phyloP scores from a whole-genome alignment of 83 land plant species.

The Isoetes engelmannii region DNA sequence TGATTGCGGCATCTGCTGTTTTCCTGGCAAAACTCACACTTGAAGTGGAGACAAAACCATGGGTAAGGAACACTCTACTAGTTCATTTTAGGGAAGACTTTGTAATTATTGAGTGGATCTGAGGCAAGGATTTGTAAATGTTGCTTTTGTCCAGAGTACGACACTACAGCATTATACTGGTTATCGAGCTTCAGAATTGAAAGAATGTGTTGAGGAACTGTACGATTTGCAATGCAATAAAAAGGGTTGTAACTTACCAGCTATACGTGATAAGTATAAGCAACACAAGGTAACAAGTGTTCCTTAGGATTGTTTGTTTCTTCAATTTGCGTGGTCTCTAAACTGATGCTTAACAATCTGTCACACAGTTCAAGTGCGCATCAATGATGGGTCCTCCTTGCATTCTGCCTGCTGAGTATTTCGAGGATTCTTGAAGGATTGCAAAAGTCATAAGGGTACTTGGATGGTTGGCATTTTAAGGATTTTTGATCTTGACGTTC shows the following conservation, averaged over 20 bases:
- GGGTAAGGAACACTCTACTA: conserved; percentile 44
- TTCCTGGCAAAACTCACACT: conserved; percentile 72
- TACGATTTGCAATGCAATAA: conserved; percentile 50
- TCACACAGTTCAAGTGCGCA: conserved; percentile 58
- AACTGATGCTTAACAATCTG: not conserved
- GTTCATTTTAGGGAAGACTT: too few relatives aligned
- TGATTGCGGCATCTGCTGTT: conserved; percentile 70
- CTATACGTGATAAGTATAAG: conserved; percentile 66
- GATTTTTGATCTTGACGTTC: too few relatives aligned
- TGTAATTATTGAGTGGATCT: too few relatives aligned
- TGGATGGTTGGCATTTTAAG: too few relatives aligned
- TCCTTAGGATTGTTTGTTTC: not conserved
- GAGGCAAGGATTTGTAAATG: too few relatives aligned
- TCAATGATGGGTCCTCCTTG: conserved; percentile 32
- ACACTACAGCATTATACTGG: conserved; percentile 75
- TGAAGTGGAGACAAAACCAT: conserved; percentile 53
- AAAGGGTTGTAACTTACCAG: conserved; percentile 39
- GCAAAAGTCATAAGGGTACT: too few relatives aligned
- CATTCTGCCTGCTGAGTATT: conserved; percentile 36
- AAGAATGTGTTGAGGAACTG: conserved; percentile 52
- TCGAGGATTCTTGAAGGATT: not conserved
- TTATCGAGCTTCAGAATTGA: conserved; percentile 56
- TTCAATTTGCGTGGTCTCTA: not conserved
- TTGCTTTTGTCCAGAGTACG: conserved; percentile 35
- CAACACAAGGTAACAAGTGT: conserved; percentile 53